A percentile compares a stretch with the other conserved stretches of the same genome.
Conservation (phyloP, 2,329 filamentous ascomycete species). For the Chlorencoelia australis region DNA sequence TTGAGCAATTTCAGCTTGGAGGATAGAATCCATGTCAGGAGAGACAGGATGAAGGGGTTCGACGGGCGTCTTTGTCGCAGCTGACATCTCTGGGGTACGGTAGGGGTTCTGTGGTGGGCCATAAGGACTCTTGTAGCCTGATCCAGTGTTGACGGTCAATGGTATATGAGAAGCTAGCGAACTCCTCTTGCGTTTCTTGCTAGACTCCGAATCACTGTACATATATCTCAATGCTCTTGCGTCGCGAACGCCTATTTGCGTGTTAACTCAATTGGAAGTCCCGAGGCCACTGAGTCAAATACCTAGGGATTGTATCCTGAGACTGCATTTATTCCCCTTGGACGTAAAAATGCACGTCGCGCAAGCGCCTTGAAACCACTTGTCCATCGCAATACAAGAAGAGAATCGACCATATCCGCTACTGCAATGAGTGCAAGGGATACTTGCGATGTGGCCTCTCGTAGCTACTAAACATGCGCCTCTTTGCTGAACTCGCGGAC, state of each 20-base stretch:
- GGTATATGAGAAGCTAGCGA: too few relatives aligned
- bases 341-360: slow-evolving; percentile 20
- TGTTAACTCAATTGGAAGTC: background rate
- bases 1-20: slow-evolving; percentile 16
- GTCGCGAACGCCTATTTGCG: slow-evolving; percentile 15
- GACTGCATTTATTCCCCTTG: slow-evolving; percentile 20
- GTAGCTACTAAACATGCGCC: slow-evolving; percentile 18
- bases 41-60: too few relatives aligned
- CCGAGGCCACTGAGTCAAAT: background rate
- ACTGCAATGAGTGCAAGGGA: slow-evolving; percentile 18
- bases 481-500: slow-evolving; percentile 18
- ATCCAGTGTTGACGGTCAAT: too few relatives aligned
- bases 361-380: slow-evolving; percentile 23
- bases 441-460: slow-evolving; percentile 11
- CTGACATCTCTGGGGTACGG: too few relatives aligned
- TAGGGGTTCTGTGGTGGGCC: slow-evolving; percentile 5
- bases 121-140: slow-evolving; percentile 11
- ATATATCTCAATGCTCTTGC: slow-evolving; percentile 16
- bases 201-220: background rate
- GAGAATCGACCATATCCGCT: slow-evolving; percentile 18
- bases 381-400: slow-evolving; percentile 16
- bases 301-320: slow-evolving; percentile 16
- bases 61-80: too few relatives aligned
- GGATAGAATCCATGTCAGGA: slow-evolving; percentile 13
- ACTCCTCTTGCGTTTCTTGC: slow-evolving; percentile 5